phyloP scores from a whole-genome alignment of 1,139 yeast genomes.

The Hyphopichia buzzinii region DNA sequence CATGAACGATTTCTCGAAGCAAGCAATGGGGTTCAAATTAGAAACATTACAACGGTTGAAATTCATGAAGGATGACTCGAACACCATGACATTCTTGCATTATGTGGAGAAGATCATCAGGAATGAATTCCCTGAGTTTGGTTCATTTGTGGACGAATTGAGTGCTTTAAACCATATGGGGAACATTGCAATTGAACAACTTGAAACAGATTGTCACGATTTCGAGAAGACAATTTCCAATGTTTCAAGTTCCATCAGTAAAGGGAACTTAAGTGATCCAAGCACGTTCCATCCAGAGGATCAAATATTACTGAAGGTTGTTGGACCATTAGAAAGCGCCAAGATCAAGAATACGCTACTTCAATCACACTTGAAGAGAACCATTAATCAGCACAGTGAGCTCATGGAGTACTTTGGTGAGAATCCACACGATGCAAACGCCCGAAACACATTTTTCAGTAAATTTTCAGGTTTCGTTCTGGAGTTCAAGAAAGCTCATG shows the following conservation, averaged over 20 bases:
- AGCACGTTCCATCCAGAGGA: constrained; percentile 76
- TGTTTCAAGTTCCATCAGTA: constrained; percentile 54
- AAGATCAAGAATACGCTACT: constrained; percentile 56
- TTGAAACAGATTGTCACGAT: constrained; percentile 68
- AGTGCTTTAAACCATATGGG: constrained; percentile 59
- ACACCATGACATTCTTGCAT: constrained; percentile 79
- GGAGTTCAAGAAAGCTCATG: constrained; percentile 45
- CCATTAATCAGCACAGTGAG: constrained; percentile 53
- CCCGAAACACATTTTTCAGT: constrained; percentile 36
- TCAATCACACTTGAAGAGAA: constrained; percentile 52
- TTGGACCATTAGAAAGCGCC: constrained; percentile 60
- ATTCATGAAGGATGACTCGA: constrained; percentile 80
- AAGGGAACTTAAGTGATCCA: constrained; percentile 75
- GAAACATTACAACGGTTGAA: constrained; percentile 80
- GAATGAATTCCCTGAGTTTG: constrained; percentile 72
- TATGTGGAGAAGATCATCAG: constrained; percentile 82
- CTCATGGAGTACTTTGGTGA: constrained; percentile 86
- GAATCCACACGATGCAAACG: constrained; percentile 54
- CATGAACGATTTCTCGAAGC: constrained; percentile 82
- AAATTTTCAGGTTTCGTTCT: constrained; percentile 37
- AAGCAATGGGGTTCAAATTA: constrained; percentile 80
- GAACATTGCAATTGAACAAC: constrained; percentile 72
- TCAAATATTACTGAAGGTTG: constrained; percentile 46
- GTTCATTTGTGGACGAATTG: constrained; percentile 76
- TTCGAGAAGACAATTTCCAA: constrained; percentile 53